Conservation (phyloP, 139 green algal genomes). For the Mesotaenium endlicherianum region DNA sequence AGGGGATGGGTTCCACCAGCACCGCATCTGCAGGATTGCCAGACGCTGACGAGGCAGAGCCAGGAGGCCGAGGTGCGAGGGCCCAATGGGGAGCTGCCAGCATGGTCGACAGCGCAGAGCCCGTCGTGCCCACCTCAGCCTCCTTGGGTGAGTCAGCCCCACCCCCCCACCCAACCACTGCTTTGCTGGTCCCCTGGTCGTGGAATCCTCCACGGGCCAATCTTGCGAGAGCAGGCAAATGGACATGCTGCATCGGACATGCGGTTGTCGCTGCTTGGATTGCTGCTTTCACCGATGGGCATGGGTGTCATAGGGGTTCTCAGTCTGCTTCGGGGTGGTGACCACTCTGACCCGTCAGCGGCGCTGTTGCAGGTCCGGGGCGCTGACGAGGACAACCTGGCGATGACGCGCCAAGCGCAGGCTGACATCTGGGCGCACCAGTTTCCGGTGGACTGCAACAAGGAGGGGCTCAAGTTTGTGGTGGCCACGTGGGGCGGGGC, state of each 20-base stretch:
- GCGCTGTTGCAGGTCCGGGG: conserved; percentile 8
- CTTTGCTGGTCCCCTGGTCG: not conserved
- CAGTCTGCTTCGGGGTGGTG: not conserved
- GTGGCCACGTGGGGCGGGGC: not conserved
- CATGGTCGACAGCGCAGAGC: not conserved
- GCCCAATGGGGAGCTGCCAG: not conserved
- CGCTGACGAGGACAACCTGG: conserved; percentile 12
- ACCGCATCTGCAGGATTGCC: conserved; percentile 8
- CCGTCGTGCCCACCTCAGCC: not conserved
- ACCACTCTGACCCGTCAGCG: not conserved
- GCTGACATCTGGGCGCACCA: conserved; percentile 3
- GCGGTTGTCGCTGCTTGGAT: not conserved
- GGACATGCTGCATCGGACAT: not conserved
- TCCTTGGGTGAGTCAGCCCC: conserved; percentile 1
- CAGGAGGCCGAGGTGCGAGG: not conserved
- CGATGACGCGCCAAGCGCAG: conserved; percentile 2
- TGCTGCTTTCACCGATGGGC: not conserved
- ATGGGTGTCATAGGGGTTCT: not conserved
- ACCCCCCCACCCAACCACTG: no score
- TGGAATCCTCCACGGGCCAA: not conserved
- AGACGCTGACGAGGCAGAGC: not conserved
- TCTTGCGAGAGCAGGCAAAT: not conserved
- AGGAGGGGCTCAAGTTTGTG: not conserved
- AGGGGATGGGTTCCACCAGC: not conserved
- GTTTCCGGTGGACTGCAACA: not conserved